A percentile compares a stretch with the other conserved stretches of the same genome.
Conservation (phyloP, 495 filamentous ascomycete species). For the Durotheca rogersii region DNA sequence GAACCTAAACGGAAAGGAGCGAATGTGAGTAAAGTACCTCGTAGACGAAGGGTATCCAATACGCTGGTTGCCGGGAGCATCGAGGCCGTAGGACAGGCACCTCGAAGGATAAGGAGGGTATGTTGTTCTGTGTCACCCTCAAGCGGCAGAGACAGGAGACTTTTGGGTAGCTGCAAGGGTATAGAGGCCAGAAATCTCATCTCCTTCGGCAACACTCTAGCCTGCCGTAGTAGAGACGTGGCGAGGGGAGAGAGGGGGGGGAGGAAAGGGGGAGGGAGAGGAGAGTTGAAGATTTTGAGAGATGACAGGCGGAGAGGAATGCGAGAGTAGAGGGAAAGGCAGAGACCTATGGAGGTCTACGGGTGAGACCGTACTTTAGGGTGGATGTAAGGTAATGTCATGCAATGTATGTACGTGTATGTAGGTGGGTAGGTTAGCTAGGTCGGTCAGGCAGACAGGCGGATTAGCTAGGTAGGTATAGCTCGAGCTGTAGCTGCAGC, state of each 20-base stretch:
- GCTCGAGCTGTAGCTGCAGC: not conserved
- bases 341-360: not conserved
- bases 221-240: no score
- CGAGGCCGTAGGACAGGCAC: slow-evolving; percentile 33
- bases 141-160: slow-evolving; percentile 26
- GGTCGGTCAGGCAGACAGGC: no score
- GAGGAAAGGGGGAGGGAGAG: not conserved
- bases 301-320: not conserved
- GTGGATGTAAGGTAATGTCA: not conserved
- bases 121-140: slow-evolving; percentile 39
- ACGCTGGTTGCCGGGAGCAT: slow-evolving; percentile 37
- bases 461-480: not conserved
- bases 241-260: no score
- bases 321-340: not conserved
- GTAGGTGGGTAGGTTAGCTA: not conserved
- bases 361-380: not conserved
- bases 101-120: slow-evolving; percentile 39
- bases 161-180: slow-evolving; percentile 15
- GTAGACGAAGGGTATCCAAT: slow-evolving; percentile 39
- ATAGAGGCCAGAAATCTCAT: not conserved
- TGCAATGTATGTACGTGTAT: not conserved
- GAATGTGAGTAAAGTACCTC: slow-evolving; percentile 38
- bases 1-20: slow-evolving; percentile 36
- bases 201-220: no score
- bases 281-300: not conserved